Conservation (phyloP, 2,329 filamentous ascomycete species). For the Passalora sequoiae region DNA sequence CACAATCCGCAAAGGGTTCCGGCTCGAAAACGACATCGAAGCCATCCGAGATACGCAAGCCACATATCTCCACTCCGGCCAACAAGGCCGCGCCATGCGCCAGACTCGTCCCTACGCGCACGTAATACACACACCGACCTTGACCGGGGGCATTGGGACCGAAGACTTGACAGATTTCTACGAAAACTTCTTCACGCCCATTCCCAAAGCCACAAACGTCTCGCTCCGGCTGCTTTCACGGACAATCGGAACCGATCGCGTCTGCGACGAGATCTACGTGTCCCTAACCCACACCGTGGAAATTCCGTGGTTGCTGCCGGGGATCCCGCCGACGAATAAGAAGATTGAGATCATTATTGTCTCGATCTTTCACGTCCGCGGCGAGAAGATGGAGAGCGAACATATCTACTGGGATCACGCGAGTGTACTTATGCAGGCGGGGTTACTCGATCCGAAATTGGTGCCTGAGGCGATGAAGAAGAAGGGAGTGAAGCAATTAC, state of each 20-base stretch:
- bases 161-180: conserved; percentile 51
- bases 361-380: conserved; percentile 52
- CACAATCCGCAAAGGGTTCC: conserved; percentile 57
- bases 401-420: conserved; percentile 61
- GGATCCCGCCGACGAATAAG: conserved; percentile 52
- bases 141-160: conserved; percentile 43
- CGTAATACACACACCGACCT: conserved; percentile 42
- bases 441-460: conserved; percentile 52
- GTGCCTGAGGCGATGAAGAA: conserved; percentile 45
- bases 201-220: conserved; percentile 42
- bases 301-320: conserved; percentile 57
- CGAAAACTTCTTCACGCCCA: conserved; percentile 50
- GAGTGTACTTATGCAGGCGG: conserved; percentile 54
- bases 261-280: conserved; percentile 58
- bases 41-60: conserved; percentile 38
- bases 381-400: conserved; percentile 52
- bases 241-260: conserved; percentile 53
- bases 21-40: conserved; percentile 44
- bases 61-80: conserved; percentile 29
- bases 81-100: conserved; percentile 36
- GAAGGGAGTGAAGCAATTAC: conserved; percentile 43
- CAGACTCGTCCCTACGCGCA: conserved; percentile 37
- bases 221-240: conserved; percentile 53
- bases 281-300: conserved; percentile 53
- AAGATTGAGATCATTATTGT: conserved; percentile 53